phyloP scores from a whole-genome alignment of 2,329 filamentous ascomycete genomes.

The Aureobasidium sp. region DNA sequence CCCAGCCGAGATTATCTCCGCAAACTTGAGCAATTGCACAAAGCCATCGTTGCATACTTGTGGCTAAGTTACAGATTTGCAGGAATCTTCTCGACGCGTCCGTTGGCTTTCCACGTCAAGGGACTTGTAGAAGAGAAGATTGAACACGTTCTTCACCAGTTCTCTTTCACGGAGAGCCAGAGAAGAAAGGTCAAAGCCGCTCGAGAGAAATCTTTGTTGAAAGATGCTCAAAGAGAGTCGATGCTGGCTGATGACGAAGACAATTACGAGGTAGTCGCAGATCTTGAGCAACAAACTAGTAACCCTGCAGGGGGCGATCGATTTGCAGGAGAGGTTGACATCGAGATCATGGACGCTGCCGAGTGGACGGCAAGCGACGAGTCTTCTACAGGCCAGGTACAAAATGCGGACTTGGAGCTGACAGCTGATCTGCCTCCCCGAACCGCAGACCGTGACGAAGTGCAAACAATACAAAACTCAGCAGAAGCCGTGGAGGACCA shows the following conservation, averaged over 20 bases:
- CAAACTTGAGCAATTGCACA: conserved; percentile 69
- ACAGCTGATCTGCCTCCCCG: neutral
- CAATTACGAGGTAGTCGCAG: conserved; percentile 6
- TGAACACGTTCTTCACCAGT: conserved; percentile 49
- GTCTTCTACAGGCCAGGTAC: conserved; percentile 9
- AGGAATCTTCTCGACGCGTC: conserved; percentile 67
- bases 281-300: conserved; percentile 16
- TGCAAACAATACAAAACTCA: neutral
- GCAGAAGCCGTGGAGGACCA: neutral
- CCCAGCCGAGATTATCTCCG: conserved; percentile 50
- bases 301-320: conserved; percentile 19
- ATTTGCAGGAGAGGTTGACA: conserved; percentile 22
- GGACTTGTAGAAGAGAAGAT: conserved; percentile 68
- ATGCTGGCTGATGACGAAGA: conserved; percentile 9
- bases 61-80: conserved; percentile 90
- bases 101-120: conserved; percentile 72
- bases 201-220: conserved; percentile 21
- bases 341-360: conserved; percentile 17
- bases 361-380: conserved; percentile 4
- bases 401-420: neutral
- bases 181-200: conserved; percentile 20
- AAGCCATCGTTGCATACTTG: conserved; percentile 72
- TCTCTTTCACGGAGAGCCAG: conserved; percentile 36
- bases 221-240: conserved; percentile 12
- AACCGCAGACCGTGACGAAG: conserved; percentile 9